A percentile compares a stretch with the other conserved stretches of the same genome.
Conservation (phyloP, 805 yeast genomes). For the Metschnikowia gruessii region DNA sequence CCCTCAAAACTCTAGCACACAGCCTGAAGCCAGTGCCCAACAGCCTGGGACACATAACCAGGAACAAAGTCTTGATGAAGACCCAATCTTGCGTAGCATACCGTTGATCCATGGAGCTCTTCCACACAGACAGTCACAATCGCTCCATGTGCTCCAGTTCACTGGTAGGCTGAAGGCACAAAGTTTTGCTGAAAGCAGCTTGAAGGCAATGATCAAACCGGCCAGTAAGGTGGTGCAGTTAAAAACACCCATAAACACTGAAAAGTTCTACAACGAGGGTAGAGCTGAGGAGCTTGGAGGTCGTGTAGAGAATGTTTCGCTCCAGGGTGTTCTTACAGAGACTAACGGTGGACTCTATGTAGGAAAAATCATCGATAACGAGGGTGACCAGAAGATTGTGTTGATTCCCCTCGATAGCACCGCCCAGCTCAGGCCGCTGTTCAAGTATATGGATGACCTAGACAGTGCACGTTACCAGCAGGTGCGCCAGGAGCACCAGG, state of each 20-base stretch:
- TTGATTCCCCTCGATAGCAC: constrained; percentile 63
- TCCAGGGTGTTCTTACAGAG: constrained; percentile 65
- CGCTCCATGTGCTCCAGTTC: constrained; percentile 40
- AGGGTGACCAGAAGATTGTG: constrained; percentile 43
- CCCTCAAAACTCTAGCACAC: neutral
- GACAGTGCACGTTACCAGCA: constrained; percentile 44
- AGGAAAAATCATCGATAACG: constrained; percentile 27
- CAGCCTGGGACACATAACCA: neutral
- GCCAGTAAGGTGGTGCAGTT: constrained; percentile 66
- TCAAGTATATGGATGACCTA: constrained; percentile 69
- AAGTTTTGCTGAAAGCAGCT: constrained; percentile 33
- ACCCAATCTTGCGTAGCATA: constrained; percentile 40
- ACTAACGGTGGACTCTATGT: constrained; percentile 48
- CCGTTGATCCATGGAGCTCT: constrained; percentile 33
- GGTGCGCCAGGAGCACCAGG: constrained; percentile 36
- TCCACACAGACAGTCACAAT: constrained; percentile 23
- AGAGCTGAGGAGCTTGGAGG: constrained; percentile 65
- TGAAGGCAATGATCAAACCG: constrained; percentile 56
- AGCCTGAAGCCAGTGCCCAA: neutral
- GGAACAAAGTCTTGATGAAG: constrained; percentile 22
- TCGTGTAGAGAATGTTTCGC: constrained; percentile 54
- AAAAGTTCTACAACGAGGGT: constrained; percentile 60
- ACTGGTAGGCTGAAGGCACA: constrained; percentile 47
- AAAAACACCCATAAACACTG: constrained; percentile 70
- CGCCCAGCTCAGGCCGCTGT: constrained; percentile 78